Base-by-base conservation (phyloP, 768 basidiomycete species). In the Dacryopinax spathularia region DNA sequence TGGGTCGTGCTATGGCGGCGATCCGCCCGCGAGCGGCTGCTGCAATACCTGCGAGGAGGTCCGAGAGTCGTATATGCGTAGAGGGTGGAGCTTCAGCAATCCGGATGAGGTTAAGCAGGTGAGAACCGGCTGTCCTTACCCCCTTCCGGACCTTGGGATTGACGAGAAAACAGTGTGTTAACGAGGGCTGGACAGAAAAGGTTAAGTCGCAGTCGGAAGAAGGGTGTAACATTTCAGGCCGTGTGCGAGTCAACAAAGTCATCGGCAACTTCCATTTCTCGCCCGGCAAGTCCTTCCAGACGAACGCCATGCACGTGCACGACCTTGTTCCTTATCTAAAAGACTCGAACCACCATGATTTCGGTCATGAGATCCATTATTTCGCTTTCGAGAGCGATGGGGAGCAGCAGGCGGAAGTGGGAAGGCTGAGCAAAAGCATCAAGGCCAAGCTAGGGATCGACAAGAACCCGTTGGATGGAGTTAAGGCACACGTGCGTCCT, bases 1-100 rank as follows among this genome's bases (percentile, higher is more conserved):
- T 75, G 96, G 96, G 2, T 95, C 92, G 4, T 99, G 96, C 75
- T 99, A 89, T 68, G 96, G 96, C 64, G 96, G 91, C 63, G 82
- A 81, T 61, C 87, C 91, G 1, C 73, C 71, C 1, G 79, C 78
- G 44, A 75, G 74, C 71, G 93, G 92, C 4, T 99, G 96, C 75
- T 99, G 96, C 75, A 91, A 99, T 72, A 86, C 85, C 43, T 99
- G 96, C 73, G 96, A 99, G 71, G 88, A 92, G 0, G 96, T 99
- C 27, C 83, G 96, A 41, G 81, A 86, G 73, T 80, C 91, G 33
- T 99, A 99, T 76, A 80, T 90, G 31, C 82, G 87, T 72, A 85
- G 88, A 68, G 96, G 95, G 22, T 99, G 96, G 96, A 93, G 89
- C 73, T 99, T 98, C 73, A 76, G 80, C 65, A 88, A 87, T 70